Evolutionary conservation across 139 green algal species (phyloP), one percentile per base, ranked within the genome.

Genomic region (Tetradesmus lagerheimii): DNA sequence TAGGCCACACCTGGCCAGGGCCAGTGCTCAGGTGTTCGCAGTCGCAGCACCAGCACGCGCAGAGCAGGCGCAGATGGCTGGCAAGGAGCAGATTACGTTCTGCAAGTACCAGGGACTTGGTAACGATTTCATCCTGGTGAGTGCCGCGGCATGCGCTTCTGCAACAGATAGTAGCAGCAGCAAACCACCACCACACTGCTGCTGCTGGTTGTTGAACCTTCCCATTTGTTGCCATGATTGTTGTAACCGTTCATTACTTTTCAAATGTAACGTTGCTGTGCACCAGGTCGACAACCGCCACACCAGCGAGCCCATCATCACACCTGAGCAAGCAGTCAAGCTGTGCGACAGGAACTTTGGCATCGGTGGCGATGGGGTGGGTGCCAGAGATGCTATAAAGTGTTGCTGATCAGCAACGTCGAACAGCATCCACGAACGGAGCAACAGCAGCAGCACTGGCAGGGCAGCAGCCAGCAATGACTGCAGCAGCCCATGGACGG

Each of bases 101-200:
- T 89, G 75, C 20, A 99, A 99, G 94, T 99, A 99, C 90, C 98
- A 99, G 75, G 98, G 98, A 9, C 91, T 99, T 1, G 98, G 98
- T 41, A 99, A 99, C 91, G 98, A 99, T 93, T 99, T 99, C 91
- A 97, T 99, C 78, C 91, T 99, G 93, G 96, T 97, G 64, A 53
- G 94, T 83, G 18, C 45, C 23, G 9, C 11, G 15, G 35, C 76
- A 27, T 78, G 67, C 67, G 39, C 57, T n/a, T n/a, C 71, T 37
- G 9, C 71, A 25, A 11, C 9, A 79, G 27, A 14, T 14, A 31
- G 66, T 27, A 77, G 66, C 66, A 77, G 29, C 66, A 37, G 71
- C 71, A 38, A 20, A 29, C 1, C 29, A 38, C 29, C 71, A 41
- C 14, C 71, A 79, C 11, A 71, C 57, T 71, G 23, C 57, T 71